Evolutionary conservation across 1,284 basidiomycete genomes (phyloP), one percentile per base, ranked within the genome.

Genomic region (Hemileia vastatrix): DNA sequence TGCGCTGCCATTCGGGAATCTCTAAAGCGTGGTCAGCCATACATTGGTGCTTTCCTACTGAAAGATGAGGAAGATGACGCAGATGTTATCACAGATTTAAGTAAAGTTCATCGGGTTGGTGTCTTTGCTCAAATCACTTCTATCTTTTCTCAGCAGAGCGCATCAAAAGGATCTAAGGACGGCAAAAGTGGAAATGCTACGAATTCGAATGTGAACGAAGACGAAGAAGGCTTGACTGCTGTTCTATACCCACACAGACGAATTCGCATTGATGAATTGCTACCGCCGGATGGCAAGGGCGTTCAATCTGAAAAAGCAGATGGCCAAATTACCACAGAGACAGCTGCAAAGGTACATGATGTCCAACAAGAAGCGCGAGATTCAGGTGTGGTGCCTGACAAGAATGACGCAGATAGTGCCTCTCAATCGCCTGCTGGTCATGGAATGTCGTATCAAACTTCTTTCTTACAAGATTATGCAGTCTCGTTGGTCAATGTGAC

Each of bases 81-180:
- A 70, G 95, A 98, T 76, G 83, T 94, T 64, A 95, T 97, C 71
- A 88, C 87, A 65, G 86, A 88, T 72, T 77, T 90, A 57, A 83
- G 88, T 77, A 85, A 89, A 65, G 91, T 98, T 2, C 90, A 97
- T 77, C 83, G 84, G 2, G 90, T 96, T 60, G 95, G 95, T 65
- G 92, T 98, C 8, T 96, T 98, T 74, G 92, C 92, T 2, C 94
- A 98, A 78, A 92, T 98, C 66, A 97, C 94, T 0, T 92, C 88
- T 69, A 87, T 95, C 4, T 98, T 96, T 77, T 82, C 86, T 0
- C 84, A 87, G 4, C 79, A 73, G 58, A 73, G 75, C 43, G 65
- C 60, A 31, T 66, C 65, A 32, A 71, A 80, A 27, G 79, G 80
- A n/a, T 79, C 79, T 49, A 82, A 81, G 36, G 82, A 82, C 5